Base-by-base conservation (phyloP, 75 land plant genomes). In the Picea sitchensis region DNA sequence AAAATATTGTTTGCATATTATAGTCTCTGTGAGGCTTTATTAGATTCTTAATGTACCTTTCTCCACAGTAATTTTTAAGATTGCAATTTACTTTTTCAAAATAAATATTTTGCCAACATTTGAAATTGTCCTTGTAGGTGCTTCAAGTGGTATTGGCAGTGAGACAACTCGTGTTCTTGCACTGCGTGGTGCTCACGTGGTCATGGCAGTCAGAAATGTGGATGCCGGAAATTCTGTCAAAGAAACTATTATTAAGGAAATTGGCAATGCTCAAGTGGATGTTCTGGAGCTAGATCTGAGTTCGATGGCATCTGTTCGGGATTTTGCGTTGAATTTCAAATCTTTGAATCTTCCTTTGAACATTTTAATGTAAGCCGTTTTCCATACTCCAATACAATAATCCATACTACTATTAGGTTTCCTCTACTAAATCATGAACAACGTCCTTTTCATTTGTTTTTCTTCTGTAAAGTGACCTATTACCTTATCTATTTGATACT, bases 131-230 rank as follows among this genome's bases (percentile, higher is more conserved):
- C 54, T 72, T 72, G 51, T 84, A 94, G 96, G 96, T 41, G 96
- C 92, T 18, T 81, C 92, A 30, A 84, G 92, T 79, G 96, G 96
- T 12, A 80, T 94, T 76, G 96, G 96, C 23, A 78, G 83, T 58
- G 94, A 94, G 63, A 88, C 91, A 54, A 81, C 96, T 30, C 88
- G 96, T 31, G 96, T 94, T 71, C 90, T 94, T 78, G 94, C 96
- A 5, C 57, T 88, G 78, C 83, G 92, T 9, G 93, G 93, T 61
- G 93, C 83, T 13, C 85, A 85, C 44, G 93, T 91, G 26, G 61
- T 91, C 41, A 83, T 94, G 84, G 96, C 86, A 0, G 94, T 87
- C 15, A 88, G 96, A 54, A 94, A 92, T 77, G 72, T 82, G 54
- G 38, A 73, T 30, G 77, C 88, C 18, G 96, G 91, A 5, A 82